These are phyloP conservation scores for Vigna unguiculata DNA, from an alignment of 306 rosid species.

Conservation along the genomic window DNA sequence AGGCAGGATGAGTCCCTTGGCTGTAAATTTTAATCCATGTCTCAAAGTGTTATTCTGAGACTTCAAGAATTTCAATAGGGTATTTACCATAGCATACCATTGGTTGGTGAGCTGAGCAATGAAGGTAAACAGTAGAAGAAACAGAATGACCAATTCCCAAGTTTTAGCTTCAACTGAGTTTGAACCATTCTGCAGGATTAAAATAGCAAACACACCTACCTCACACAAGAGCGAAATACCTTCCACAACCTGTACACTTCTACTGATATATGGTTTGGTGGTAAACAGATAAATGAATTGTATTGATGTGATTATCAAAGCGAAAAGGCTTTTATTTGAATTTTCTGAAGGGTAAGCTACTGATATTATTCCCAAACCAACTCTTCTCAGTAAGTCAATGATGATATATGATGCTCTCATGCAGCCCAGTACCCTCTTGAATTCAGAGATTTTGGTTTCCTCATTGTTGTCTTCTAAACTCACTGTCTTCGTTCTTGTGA, in stretches of 20 bases:
- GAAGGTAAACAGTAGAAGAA: slow-evolving; percentile 57
- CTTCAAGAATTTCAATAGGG: slow-evolving; percentile 53
- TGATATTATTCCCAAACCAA: slow-evolving; percentile 63
- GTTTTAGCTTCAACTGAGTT: slow-evolving; percentile 40
- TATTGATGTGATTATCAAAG: slow-evolving; percentile 55
- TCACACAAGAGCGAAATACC: slow-evolving; percentile 64
- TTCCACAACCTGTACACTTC: slow-evolving; percentile 61
- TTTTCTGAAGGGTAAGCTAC: slow-evolving; percentile 57
- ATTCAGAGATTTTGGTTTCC: slow-evolving; percentile 48
- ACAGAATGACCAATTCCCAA: slow-evolving; percentile 49
- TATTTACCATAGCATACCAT: slow-evolving; percentile 59
- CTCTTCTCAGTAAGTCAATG: slow-evolving; percentile 60
- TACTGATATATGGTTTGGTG: slow-evolving; percentile 61
- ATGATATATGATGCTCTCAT: slow-evolving; percentile 61
- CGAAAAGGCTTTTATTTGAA: slow-evolving; percentile 57
- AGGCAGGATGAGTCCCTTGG: slow-evolving; percentile 64
- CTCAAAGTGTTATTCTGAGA: slow-evolving; percentile 54
- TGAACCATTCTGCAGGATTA: slow-evolving; percentile 42
- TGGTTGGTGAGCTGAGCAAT: slow-evolving; percentile 59
- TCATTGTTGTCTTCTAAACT: slow-evolving; percentile 59
- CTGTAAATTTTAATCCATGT: slow-evolving; percentile 58
- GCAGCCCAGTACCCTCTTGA: slow-evolving; percentile 57
- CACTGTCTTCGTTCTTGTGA: slow-evolving; percentile 46
- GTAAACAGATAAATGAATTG: slow-evolving; percentile 58
- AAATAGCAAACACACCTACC: slow-evolving; percentile 52